Conservation (phyloP, 305 asterid species). For the Fraxinus albicans region DNA sequence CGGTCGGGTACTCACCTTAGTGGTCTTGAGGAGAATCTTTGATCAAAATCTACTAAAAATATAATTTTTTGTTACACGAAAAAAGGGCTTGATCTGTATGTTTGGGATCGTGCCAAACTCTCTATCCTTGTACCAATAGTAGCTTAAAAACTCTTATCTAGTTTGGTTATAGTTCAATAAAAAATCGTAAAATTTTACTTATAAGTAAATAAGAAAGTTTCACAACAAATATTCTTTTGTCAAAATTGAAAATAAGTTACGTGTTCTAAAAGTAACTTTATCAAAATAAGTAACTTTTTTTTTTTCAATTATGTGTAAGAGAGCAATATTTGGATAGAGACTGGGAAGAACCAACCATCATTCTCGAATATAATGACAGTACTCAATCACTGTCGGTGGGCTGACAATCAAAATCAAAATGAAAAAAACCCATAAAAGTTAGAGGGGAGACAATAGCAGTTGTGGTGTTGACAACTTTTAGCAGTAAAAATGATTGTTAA, state of each 20-base stretch:
- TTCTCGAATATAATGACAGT: slow-evolving; percentile 20
- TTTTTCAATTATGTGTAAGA: slow-evolving; percentile 8
- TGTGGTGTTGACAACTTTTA: slow-evolving; percentile 53
- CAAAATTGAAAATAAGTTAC: neutral
- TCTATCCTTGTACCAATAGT: neutral
- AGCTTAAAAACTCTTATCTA: neutral
- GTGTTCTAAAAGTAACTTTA: neutral
- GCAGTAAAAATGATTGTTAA: slow-evolving; percentile 71
- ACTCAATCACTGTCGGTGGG: slow-evolving; percentile 19
- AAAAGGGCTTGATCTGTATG: neutral
- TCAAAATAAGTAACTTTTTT: neutral
- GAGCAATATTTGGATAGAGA: slow-evolving; percentile 10
- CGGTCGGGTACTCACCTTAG: too few relatives aligned
- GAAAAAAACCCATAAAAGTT: neutral
- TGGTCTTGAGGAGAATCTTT: neutral
- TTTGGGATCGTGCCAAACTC: neutral
- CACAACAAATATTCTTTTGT: neutral
- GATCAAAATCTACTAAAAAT: neutral
- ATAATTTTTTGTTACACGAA: neutral
- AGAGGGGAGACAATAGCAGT: slow-evolving; percentile 27
- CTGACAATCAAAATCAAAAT: slow-evolving; percentile 3
- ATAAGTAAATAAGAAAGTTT: neutral
- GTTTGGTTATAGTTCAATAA: neutral
- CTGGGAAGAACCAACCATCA: slow-evolving; percentile 29
- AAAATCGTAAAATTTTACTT: neutral